Conservation (phyloP, 1,284 basidiomycete species). For the Sphaerobolus stellatus region DNA sequence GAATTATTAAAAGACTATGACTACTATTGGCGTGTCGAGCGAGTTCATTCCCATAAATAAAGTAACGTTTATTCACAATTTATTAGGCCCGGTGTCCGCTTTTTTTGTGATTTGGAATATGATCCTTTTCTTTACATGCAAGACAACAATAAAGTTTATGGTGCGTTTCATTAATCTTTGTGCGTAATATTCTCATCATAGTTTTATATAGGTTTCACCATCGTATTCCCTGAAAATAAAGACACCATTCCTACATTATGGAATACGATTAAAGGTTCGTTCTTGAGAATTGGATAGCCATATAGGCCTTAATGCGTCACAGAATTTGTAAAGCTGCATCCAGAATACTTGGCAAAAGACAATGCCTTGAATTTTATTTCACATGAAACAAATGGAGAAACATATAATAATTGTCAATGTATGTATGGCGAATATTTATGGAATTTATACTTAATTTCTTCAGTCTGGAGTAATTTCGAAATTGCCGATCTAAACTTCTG, state of each 20-base stretch:
- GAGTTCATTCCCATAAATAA: slow-evolving; percentile 17
- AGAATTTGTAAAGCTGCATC: slow-evolving; percentile 71
- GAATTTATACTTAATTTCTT: no score
- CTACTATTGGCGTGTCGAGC: slow-evolving; percentile 84
- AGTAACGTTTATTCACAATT: slow-evolving; percentile 24
- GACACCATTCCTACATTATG: slow-evolving; percentile 80
- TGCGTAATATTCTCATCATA: slow-evolving; percentile 9
- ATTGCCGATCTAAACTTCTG: slow-evolving; percentile 83
- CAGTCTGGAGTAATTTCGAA: slow-evolving; percentile 79
- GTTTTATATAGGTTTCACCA: slow-evolving; percentile 60
- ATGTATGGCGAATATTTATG: no score
- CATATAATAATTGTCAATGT: slow-evolving; percentile 83
- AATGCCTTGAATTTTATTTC: slow-evolving; percentile 77
- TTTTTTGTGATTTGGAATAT: slow-evolving; percentile 74
- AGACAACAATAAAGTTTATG: slow-evolving; percentile 72
- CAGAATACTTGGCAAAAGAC: slow-evolving; percentile 64
- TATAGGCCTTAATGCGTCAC: slow-evolving; percentile 10
- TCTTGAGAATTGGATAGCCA: background rate
- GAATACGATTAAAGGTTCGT: slow-evolving; percentile 61
- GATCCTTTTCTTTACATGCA: slow-evolving; percentile 84
- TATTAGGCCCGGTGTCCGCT: slow-evolving; percentile 66
- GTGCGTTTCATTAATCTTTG: slow-evolving; percentile 30
- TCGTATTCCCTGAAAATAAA: slow-evolving; percentile 76
- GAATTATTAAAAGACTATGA: slow-evolving; percentile 68
- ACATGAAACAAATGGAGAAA: slow-evolving; percentile 67